Conservation (phyloP, 495 filamentous ascomycete genomes). For the Neurospora sp. region DNA sequence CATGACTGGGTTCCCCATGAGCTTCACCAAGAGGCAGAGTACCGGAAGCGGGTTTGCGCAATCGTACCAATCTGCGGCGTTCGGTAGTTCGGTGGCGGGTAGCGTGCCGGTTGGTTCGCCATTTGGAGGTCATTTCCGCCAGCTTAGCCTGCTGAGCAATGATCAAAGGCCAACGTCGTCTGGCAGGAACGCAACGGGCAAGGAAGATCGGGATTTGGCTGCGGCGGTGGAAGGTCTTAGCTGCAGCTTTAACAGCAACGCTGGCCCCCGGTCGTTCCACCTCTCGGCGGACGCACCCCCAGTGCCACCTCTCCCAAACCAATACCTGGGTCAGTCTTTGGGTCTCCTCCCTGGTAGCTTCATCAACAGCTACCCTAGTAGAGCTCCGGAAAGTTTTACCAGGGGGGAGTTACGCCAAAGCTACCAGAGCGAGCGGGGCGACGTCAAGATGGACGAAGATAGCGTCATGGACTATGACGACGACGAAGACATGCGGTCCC, state of each 20-base stretch:
- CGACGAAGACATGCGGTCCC: constrained; percentile 56
- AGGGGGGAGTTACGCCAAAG: constrained; percentile 29
- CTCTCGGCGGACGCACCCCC: constrained; percentile 73
- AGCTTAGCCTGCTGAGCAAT: constrained; percentile 41
- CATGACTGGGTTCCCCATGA: constrained; percentile 33
- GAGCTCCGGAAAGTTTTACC: constrained; percentile 41
- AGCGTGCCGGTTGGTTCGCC: constrained; percentile 37
- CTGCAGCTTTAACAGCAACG: constrained; percentile 77
- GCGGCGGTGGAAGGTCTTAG: constrained; percentile 81
- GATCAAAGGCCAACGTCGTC: constrained; percentile 53
- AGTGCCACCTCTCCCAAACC: constrained; percentile 72
- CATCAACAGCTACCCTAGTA: constrained; percentile 42
- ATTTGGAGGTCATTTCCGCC: constrained; percentile 44
- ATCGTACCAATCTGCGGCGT: constrained; percentile 71
- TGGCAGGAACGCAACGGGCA: constrained; percentile 47
- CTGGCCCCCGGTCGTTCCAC: constrained; percentile 52
- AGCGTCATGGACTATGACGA: constrained; percentile 63
- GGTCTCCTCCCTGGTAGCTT: constrained; percentile 18
- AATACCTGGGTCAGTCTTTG: constrained; percentile 45
- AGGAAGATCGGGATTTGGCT: constrained; percentile 75
- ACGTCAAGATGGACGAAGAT: constrained; percentile 62
- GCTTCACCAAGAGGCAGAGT: constrained; percentile 49
- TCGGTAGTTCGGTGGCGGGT: constrained; percentile 36
- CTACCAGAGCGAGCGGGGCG: constrained; percentile 20
- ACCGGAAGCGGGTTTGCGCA: constrained; percentile 65